A percentile compares a stretch with the other conserved stretches of the same genome.
Conservation (phyloP, 2,329 filamentous ascomycete genomes). For the Fusarium sp. region DNA sequence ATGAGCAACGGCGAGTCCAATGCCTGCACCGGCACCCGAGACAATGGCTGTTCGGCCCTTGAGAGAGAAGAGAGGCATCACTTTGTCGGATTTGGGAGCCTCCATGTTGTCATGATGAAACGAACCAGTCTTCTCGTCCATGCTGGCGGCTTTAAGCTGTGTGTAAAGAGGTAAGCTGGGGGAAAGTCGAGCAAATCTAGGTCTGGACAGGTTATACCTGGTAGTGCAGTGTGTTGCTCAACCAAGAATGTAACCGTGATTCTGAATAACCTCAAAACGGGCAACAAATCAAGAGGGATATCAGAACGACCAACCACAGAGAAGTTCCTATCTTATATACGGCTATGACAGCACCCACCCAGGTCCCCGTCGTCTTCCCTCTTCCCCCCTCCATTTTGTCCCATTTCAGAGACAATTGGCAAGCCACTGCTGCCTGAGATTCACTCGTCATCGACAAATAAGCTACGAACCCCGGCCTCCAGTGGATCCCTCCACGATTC, state of each 20-base stretch:
- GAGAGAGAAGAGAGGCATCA: conserved; percentile 76
- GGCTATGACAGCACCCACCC: conserved; percentile 6
- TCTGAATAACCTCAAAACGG: background rate
- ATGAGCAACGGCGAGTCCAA: conserved; percentile 74
- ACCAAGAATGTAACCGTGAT: background rate
- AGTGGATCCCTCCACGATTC: conserved; percentile 18
- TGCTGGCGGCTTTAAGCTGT: conserved; percentile 46
- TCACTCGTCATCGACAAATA: conserved; percentile 3
- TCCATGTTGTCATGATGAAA: conserved; percentile 70
- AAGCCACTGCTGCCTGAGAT: conserved; percentile 20
- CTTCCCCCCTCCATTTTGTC: conserved; percentile 1
- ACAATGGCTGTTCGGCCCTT: conserved; percentile 78
- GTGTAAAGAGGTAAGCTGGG: background rate
- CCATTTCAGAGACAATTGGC: conserved; percentile 35
- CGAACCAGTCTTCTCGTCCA: conserved; percentile 58
- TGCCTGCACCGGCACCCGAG: conserved; percentile 74
- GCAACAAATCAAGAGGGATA: background rate
- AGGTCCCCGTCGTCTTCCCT: conserved; percentile 14
- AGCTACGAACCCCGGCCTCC: conserved; percentile 15
- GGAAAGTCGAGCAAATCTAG: background rate
- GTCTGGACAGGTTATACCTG: background rate
- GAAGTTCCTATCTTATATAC: conserved; percentile 15
- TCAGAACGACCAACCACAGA: background rate
- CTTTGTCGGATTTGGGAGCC: conserved; percentile 59
- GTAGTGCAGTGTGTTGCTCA: background rate